phyloP scores from a whole-genome alignment of 1,139 yeast genomes.

The Magnusiomyces tetraspermus region DNA sequence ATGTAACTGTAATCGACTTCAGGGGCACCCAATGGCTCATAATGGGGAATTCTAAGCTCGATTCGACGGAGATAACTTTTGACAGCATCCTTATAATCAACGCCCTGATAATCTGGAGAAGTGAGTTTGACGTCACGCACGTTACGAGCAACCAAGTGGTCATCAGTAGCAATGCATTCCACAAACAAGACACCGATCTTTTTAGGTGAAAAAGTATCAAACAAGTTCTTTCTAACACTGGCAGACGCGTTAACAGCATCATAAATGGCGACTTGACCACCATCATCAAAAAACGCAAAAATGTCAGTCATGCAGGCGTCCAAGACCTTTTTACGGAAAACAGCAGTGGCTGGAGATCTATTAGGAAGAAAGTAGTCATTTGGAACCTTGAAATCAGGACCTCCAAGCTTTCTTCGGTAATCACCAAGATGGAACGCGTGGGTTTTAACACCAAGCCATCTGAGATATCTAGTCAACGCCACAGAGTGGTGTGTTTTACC shows the following conservation, averaged over 20 bases:
- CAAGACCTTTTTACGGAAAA: conserved; percentile 50
- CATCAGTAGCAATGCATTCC: conserved; percentile 78
- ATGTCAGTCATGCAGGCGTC: conserved; percentile 64
- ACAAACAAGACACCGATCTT: conserved; percentile 75
- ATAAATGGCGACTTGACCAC: conserved; percentile 88
- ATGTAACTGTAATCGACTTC: conserved; percentile 56
- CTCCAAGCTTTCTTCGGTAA: conserved; percentile 56
- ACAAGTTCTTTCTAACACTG: conserved; percentile 40
- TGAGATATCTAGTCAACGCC: conserved; percentile 75
- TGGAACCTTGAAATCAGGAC: conserved; percentile 43
- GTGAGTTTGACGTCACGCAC: conserved; percentile 71
- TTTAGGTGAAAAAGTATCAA: conserved; percentile 25
- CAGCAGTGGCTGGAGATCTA: conserved; percentile 45
- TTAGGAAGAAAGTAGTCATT: conserved; percentile 61
- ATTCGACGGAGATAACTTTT: conserved; percentile 39
- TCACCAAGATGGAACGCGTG: conserved; percentile 90
- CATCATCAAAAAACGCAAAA: conserved; percentile 53
- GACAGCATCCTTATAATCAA: conserved; percentile 46
- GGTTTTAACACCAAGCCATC: conserved; percentile 91
- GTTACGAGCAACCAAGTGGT: conserved; percentile 57
- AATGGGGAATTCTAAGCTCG: conserved; percentile 36
- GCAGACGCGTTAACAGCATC: conserved; percentile 89
- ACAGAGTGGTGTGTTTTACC: conserved; percentile 94
- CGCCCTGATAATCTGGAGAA: conserved; percentile 77
- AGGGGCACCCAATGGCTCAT: conserved; percentile 36